Evolutionary conservation across 2,329 filamentous ascomycete species (phyloP), one percentile per base, ranked within the genome.

Genomic region (Capronia epimyces): DNA sequence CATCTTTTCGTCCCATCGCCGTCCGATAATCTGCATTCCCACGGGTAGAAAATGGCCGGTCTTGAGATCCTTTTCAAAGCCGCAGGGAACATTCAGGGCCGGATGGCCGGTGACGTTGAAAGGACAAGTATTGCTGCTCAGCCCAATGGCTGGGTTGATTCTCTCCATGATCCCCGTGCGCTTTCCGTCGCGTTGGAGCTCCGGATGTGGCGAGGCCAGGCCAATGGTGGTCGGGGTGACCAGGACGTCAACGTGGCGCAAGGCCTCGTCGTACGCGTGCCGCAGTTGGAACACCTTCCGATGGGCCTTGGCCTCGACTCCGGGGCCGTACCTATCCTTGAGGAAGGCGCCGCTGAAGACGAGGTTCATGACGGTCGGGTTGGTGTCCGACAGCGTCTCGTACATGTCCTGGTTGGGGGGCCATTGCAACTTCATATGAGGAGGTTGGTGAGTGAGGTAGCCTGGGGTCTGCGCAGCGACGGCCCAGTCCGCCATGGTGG

Each of bases 51-150:
- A n/a, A 8, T 32, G 7, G 7, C 29, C 29, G 7, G 29, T 32
- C 13, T 32, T 32, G 7, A 9, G 7, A 46, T 61, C 67, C 0
- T 39, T 58, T 2, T 71, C 64, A 53, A 73, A 70, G 0, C 78
- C 77, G 27, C 77, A 66, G 0, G 77, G 78, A 40, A 81, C 64
- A 0, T 73, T 70, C 55, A 81, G 60, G 0, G 76, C 79, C 0
- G 79, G 78, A 55, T 81, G 78, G 0, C 78, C 78, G 0, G 77
- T 80, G 2, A 75, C 69, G 57, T 81, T 78, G 63, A 81, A 81
- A 2, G 74, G 69, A 8, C 75, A 74, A 3, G 79, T 82, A 56
- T 82, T 82, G 13, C 69, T 71, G 0, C 75, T 79, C 51, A 79
- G 60, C 0, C 79, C 79, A 27, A 80, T 74, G 25, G 74, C 64